Percentiles rank a stretch among this genome's conserved stretches.
Evolutionary conservation across 305 asterid genomes (phyloP).

Genomic region (Euphrasia arctica): DNA sequence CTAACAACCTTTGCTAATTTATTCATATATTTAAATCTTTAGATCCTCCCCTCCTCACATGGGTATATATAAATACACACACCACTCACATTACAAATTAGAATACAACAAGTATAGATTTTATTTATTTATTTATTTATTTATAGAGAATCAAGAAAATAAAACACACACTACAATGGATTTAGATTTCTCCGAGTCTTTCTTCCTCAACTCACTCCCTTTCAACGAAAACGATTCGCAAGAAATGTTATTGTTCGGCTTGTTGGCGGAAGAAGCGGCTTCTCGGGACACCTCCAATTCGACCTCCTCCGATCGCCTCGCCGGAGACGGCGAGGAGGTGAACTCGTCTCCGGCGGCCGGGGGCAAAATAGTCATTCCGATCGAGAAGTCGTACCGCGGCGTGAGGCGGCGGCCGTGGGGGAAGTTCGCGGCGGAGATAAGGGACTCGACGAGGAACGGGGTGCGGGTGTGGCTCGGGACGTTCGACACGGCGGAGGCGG

Average conservation of each 20-base stretch:
- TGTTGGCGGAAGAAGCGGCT: slow-evolving; percentile 29
- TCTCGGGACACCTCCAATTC: slow-evolving; percentile 38
- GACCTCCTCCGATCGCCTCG: slow-evolving; percentile 30
- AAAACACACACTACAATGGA: slow-evolving; percentile 29
- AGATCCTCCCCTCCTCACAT: background rate
- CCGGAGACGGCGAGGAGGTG: slow-evolving; percentile 39
- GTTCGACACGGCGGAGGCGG: background rate
- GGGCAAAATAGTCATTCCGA: background rate
- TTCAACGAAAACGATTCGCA: slow-evolving; percentile 41
- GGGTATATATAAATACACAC: slow-evolving; percentile 27
- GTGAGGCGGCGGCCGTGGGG: slow-evolving; percentile 2
- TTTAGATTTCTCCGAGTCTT: slow-evolving; percentile 22
- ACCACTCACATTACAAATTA: background rate
- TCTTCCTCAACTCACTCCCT: slow-evolving; percentile 24
- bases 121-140: too few species aligned
- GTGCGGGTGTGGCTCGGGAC: slow-evolving; percentile 1
- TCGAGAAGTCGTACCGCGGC: slow-evolving; percentile 42
- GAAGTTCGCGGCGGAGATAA: background rate
- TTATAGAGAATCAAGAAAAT: too few species aligned
- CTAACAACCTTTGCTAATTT: background rate
- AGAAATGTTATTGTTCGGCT: slow-evolving; percentile 34
- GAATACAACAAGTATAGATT: background rate
- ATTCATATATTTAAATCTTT: background rate
- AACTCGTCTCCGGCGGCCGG: slow-evolving; percentile 29
- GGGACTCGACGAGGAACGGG: background rate